These are phyloP conservation scores for Chrysoporthe cubensis DNA, from an alignment of 2,329 filamentous ascomycete genomes.

Conservation along the genomic window DNA sequence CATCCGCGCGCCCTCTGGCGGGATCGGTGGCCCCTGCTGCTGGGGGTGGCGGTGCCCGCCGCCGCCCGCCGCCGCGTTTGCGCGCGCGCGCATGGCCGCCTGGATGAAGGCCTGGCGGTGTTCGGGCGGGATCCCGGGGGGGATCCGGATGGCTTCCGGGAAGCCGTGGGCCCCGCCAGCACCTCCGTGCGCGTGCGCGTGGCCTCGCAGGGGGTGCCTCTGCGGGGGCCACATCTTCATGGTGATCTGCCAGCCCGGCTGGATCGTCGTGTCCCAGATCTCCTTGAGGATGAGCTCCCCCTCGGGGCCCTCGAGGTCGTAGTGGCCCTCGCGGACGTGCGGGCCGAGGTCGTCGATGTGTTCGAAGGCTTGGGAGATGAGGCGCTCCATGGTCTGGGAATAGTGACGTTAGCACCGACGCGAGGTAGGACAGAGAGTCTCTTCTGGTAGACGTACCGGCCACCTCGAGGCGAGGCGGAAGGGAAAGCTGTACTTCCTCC, in stretches of 20 bases:
- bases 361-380: conserved; percentile 82
- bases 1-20: background rate
- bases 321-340: conserved; percentile 77
- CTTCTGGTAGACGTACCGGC: conserved; percentile 62
- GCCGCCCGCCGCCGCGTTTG: conserved; percentile 3
- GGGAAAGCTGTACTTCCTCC: conserved; percentile 90
- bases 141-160: background rate
- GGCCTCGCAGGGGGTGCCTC: conserved; percentile 38
- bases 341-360: conserved; percentile 77
- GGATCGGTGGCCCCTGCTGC: background rate
- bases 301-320: conserved; percentile 78
- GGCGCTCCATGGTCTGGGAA: conserved; percentile 77
- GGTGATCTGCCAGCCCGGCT: conserved; percentile 72
- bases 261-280: conserved; percentile 80
- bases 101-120: background rate
- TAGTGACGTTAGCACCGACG: background rate
- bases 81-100: background rate
- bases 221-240: conserved; percentile 66
- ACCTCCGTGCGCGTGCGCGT: conserved; percentile 26
- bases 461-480: conserved; percentile 84
- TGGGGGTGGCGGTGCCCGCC: background rate
- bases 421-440: background rate
- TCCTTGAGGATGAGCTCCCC: conserved; percentile 81
- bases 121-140: conserved; percentile 23
- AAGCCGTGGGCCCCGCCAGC: conserved; percentile 5